Percentiles rank a stretch among this genome's conserved stretches.
These are phyloP conservation scores for Chaetomium olivaceum DNA, from an alignment of 2,329 filamentous ascomycete species.

Conservation along the genomic window DNA sequence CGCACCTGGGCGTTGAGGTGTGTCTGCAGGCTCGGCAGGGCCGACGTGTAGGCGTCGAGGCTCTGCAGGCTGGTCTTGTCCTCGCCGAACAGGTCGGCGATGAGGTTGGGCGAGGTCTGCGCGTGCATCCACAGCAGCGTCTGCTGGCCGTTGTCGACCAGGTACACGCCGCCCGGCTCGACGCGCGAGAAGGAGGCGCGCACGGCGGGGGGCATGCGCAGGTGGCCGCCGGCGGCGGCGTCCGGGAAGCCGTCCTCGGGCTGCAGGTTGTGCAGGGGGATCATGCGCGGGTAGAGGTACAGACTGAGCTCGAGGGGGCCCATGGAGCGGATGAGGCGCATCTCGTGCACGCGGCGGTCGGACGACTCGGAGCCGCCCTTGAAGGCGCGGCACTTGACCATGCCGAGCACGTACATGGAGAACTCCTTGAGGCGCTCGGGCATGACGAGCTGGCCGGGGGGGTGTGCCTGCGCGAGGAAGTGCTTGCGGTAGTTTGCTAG, in stretches of 20 bases:
- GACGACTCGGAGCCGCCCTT: constrained; percentile 90
- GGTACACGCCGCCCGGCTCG: constrained; percentile 89
- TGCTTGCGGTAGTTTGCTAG: constrained; percentile 91
- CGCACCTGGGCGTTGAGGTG: constrained; percentile 93
- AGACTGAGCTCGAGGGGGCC: constrained; percentile 81
- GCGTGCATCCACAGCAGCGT: constrained; percentile 90
- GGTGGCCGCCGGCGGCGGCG: constrained; percentile 71
- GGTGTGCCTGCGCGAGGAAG: constrained; percentile 77
- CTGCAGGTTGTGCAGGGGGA: constrained; percentile 85
- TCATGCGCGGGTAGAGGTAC: constrained; percentile 93
- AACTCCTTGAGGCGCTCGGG: constrained; percentile 96
- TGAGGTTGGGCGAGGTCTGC: constrained; percentile 87
- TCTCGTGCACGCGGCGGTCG: constrained; percentile 86
- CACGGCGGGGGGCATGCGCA: constrained; percentile 77
- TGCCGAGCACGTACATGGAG: constrained; percentile 88
- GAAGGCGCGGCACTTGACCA: constrained; percentile 89
- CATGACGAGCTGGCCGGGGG: constrained; percentile 88
- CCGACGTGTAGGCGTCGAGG: constrained; percentile 78
- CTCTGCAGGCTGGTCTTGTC: constrained; percentile 69
- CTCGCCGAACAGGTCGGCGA: constrained; percentile 86
- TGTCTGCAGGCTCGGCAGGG: constrained; percentile 81
- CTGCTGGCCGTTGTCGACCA: constrained; percentile 93
- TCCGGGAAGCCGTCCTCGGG: constrained; percentile 92
- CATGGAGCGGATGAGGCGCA: constrained; percentile 87
- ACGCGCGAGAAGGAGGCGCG: constrained; percentile 84